phyloP scores from a whole-genome alignment of 306 rosid genomes.

The Cucumis cinereus region DNA sequence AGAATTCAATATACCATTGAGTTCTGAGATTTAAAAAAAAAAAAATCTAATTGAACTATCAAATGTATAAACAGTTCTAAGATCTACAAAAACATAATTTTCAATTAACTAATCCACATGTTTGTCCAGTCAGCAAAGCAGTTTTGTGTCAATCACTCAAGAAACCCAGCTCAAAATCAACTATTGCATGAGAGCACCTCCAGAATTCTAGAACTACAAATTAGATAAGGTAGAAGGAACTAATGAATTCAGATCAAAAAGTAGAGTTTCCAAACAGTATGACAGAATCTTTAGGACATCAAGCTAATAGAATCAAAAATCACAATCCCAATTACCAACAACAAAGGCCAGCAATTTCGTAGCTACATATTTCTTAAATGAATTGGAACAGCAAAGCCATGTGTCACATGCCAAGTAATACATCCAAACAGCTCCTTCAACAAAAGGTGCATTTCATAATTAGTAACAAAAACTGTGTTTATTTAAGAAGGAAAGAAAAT shows the following conservation, averaged over 20 bases:
- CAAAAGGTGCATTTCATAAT: not conserved
- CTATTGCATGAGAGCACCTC: not conserved
- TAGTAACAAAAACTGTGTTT: not conserved
- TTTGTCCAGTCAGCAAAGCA: not conserved
- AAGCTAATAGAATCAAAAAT: not conserved
- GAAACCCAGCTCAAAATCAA: not conserved
- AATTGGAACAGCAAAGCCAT: not conserved
- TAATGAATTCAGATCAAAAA: not conserved
- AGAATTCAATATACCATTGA: not conserved
- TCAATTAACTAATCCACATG: not conserved
- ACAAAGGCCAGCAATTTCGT: not conserved
- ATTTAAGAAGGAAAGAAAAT: not conserved
- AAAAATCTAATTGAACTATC: not conserved
- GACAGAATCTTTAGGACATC: not conserved
- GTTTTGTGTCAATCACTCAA: not conserved
- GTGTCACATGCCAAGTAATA: slow-evolving; percentile 3
- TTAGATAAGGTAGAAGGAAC: not conserved
- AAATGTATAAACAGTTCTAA: not conserved
- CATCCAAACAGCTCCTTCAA: not conserved
- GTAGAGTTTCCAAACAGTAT: not conserved
- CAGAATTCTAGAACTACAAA: not conserved
- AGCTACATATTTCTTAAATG: not conserved
- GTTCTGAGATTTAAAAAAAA: not conserved
- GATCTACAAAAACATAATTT: not conserved
- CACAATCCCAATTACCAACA: not conserved